Conservation (phyloP, 345 rosid species). For the Moricandia moricandioides region DNA sequence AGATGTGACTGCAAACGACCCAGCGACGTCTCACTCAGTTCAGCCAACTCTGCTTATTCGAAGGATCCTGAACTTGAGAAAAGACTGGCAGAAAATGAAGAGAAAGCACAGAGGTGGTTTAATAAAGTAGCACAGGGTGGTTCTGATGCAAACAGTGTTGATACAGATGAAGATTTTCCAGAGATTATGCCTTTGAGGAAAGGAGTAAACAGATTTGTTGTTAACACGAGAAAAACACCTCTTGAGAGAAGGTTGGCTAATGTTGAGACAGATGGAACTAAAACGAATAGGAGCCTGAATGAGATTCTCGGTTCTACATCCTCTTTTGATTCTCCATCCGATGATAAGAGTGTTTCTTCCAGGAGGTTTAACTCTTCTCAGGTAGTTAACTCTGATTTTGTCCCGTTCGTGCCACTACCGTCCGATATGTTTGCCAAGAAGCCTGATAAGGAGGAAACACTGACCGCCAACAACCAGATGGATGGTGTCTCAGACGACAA, state of each 20-base stretch:
- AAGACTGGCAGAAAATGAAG: conserved; percentile 69
- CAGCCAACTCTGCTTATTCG: conserved; percentile 33
- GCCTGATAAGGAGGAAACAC: conserved; percentile 40
- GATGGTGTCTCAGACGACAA: conserved; percentile 1
- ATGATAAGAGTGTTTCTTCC: conserved; percentile 18
- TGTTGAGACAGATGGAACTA: conserved; percentile 35
- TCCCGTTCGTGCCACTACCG: conserved; percentile 80
- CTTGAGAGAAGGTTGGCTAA: conserved; percentile 69
- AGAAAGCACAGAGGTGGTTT: conserved; percentile 78
- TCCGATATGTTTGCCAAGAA: conserved; percentile 72
- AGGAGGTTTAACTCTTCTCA: conserved; percentile 26
- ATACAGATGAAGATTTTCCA: conserved; percentile 84
- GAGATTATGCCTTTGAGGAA: conserved; percentile 90
- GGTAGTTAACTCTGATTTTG: conserved; percentile 43
- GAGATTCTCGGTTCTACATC: conserved; percentile 49
- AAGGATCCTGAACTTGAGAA: conserved; percentile 47
- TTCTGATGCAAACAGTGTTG: conserved; percentile 51
- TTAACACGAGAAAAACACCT: conserved; percentile 88
- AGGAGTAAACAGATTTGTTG: conserved; percentile 92
- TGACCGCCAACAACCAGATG: conserved; percentile 16
- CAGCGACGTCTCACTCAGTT: conserved; percentile 39
- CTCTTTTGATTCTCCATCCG: conserved; percentile 28
- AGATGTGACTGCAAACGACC: conserved; percentile 94
- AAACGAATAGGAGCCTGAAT: conserved; percentile 38
- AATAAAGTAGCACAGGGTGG: conserved; percentile 64